Base-by-base conservation (phyloP, 768 basidiomycete genomes). In the Phylloporus scabripes region DNA sequence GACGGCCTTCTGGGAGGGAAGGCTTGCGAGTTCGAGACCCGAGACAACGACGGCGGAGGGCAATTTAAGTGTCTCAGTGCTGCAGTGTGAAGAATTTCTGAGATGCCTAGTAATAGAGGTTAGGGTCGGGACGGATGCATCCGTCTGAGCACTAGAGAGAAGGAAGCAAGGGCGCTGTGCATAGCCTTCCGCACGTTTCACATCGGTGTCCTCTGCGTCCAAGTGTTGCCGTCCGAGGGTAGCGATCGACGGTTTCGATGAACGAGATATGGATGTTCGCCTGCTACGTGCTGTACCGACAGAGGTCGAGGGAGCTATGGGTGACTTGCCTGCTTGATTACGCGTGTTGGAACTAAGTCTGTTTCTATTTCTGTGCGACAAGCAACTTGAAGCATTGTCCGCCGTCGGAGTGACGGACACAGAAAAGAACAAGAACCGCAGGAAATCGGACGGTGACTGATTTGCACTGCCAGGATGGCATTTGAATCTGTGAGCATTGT, bases 1-100 rank as follows among this genome's bases (percentile, higher is more conserved):
- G 24, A 90, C 65, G 2, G 81, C 73, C 29, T 80, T 70, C 57
- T 90, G 88, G 6, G 77, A 77, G 1, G 74, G 60, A 12, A 74
- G 49, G 41, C 66, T 71, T 1, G 81, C 74, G 58, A 81, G 66
- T 59, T 90, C 87, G n/a, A 91, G 73, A 0, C 85, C 84, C 3
- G 85, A 79, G 7, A 87, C 62, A 4, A 89, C 83, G 3, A 90
- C 66, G 3, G 79, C 86, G 42, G 73, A 70, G 1, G 87, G 84
- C 0, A 68, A 72, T 57, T 49, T 73, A 18, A 68, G 52, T 20
- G 49, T 53, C 15, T 56, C 64, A 5, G 53, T 32, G 15, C 56
- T 49, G 42, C 56, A 53, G 32, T 52, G 52, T 17, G 59, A 63
- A 12, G 37, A 7, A 21, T 56, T 43, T 40, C 50, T 46, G 32